Evolutionary conservation across 1,284 basidiomycete genomes (phyloP).

Genomic region (Tylopilus orsonianus): DNA sequence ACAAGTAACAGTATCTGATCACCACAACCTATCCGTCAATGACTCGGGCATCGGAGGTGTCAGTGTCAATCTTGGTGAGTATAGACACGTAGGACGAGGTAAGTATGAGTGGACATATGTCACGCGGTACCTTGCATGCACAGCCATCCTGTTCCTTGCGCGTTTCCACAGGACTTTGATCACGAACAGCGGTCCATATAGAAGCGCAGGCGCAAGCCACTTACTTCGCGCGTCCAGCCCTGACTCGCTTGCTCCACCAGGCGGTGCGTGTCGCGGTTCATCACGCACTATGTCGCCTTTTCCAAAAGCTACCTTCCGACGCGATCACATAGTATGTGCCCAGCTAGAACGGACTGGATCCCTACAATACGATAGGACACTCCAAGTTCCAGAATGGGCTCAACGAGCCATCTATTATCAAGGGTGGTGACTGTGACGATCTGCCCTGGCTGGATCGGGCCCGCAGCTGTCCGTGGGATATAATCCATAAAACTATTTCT

Average conservation of each 20-base stretch:
- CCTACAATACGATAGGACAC: constrained; percentile 37
- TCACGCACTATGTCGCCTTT: constrained; percentile 39
- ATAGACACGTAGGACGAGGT: too few species aligned
- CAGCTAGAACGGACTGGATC: constrained; percentile 62
- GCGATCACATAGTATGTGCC: constrained; percentile 62
- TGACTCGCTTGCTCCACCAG: constrained; percentile 33
- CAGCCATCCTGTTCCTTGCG: too few species aligned
- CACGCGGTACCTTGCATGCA: too few species aligned
- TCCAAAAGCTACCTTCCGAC: constrained; percentile 50
- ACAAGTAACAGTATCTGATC: too few species aligned
- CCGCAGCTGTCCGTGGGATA: constrained; percentile 75
- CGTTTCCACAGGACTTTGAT: too few species aligned
- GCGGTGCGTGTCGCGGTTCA: constrained; percentile 34
- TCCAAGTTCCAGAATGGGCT: constrained; percentile 26
- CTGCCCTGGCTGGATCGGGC: constrained; percentile 60
- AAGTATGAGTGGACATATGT: too few species aligned
- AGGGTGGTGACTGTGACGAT: constrained; percentile 47
- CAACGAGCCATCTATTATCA: constrained; percentile 37
- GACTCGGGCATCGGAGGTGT: too few species aligned
- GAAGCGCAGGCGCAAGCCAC: constrained; percentile 65
- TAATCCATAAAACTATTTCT: constrained; percentile 64
- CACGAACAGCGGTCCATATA: too few species aligned
- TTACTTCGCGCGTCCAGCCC: constrained; percentile 67
- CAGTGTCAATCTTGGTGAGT: too few species aligned
- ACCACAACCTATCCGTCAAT: too few species aligned